A percentile compares a stretch with the other conserved stretches of the same genome.
Conservation (phyloP, 371 early-diverging fungal species). For the Mucor sp. region DNA sequence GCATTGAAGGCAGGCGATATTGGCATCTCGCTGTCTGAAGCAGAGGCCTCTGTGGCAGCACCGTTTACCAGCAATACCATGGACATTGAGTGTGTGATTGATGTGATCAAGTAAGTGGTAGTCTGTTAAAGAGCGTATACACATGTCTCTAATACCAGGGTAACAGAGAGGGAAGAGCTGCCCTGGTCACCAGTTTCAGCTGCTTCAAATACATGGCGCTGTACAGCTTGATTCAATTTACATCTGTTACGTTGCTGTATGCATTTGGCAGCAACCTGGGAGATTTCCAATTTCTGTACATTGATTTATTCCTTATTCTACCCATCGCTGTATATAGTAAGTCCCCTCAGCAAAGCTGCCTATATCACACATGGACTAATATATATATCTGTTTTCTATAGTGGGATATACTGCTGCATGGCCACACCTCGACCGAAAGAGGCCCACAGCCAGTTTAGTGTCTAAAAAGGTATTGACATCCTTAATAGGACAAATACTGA, state of each 20-base stretch:
- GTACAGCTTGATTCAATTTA: slow-evolving; percentile 91
- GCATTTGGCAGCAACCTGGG: slow-evolving; percentile 84
- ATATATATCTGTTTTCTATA: slow-evolving; percentile 20
- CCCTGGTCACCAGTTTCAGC: slow-evolving; percentile 96
- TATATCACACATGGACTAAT: no score
- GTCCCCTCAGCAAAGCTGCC: slow-evolving; percentile 7
- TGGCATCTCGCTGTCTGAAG: slow-evolving; percentile 96
- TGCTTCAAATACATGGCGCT: slow-evolving; percentile 98
- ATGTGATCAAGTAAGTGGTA: slow-evolving; percentile 74
- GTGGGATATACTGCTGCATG: slow-evolving; percentile 89
- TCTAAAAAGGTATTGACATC: slow-evolving; percentile 89
- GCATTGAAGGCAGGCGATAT: slow-evolving; percentile 98
- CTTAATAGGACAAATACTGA: slow-evolving; percentile 84
- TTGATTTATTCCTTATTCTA: slow-evolving; percentile 87
- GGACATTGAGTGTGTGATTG: slow-evolving; percentile 91
- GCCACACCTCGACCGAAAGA: slow-evolving; percentile 68
- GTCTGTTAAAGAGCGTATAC: no score
- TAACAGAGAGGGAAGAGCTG: slow-evolving; percentile 93
- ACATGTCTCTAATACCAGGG: no score
- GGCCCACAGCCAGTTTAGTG: slow-evolving; percentile 93
- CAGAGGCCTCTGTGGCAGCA: slow-evolving; percentile 98
- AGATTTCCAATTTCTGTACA: slow-evolving; percentile 93
- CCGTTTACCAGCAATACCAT: slow-evolving; percentile 92
- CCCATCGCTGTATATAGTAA: slow-evolving; percentile 88
- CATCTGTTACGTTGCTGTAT: slow-evolving; percentile 88